Percentiles rank a stretch among this genome's conserved stretches.
Evolutionary conservation across 441 rosid species (phyloP).

Genomic region (Hura crepitans): DNA sequence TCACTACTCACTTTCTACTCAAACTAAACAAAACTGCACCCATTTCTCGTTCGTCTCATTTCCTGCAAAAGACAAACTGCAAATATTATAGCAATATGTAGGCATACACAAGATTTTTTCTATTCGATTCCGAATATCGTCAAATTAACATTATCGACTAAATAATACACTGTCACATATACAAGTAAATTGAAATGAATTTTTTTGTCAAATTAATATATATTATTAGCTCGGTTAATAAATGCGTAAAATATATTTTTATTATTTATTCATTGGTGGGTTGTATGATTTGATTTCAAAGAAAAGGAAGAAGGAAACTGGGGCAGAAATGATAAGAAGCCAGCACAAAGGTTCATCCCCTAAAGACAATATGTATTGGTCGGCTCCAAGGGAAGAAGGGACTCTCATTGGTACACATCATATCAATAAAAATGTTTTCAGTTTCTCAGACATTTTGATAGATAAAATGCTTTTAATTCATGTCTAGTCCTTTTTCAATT

Average conservation of each 20-base stretch:
- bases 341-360: slow-evolving; percentile 42
- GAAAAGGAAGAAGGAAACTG: neutral
- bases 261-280: neutral
- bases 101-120: too few relatives aligned
- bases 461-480: neutral
- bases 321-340: slow-evolving; percentile 15
- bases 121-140: too few relatives aligned
- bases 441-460: neutral
- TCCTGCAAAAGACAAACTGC: slow-evolving; percentile 1
- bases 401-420: slow-evolving; percentile 28
- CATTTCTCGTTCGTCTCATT: neutral
- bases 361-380: slow-evolving; percentile 21
- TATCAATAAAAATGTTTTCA: slow-evolving; percentile 3
- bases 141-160: too few relatives aligned
- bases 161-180: too few relatives aligned
- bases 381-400: slow-evolving; percentile 15
- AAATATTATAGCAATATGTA: neutral
- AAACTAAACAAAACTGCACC: neutral
- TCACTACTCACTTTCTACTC: neutral
- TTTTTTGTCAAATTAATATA: too few relatives aligned
- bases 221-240: too few relatives aligned
- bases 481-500: slow-evolving; percentile 11
- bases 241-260: too few relatives aligned
- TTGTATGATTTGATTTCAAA: neutral
- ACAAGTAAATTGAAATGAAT: too few relatives aligned